A percentile compares a stretch with the other conserved stretches of the same genome.
These are phyloP conservation scores for Calocybe indica DNA, from an alignment of 768 basidiomycete genomes.

Conservation along the genomic window DNA sequence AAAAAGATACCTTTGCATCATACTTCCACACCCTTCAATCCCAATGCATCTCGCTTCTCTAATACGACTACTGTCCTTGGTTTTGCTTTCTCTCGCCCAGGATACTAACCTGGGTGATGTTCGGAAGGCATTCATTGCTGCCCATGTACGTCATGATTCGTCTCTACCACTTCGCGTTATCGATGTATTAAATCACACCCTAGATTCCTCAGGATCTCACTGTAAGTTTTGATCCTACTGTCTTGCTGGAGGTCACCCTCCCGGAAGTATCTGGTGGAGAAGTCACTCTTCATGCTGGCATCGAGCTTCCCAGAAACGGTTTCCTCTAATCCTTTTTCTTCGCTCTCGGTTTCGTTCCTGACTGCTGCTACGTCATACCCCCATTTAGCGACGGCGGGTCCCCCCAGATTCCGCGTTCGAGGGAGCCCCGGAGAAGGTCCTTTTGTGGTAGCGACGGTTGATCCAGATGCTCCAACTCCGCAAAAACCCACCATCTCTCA, in stretches of 20 bases:
- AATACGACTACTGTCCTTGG: conserved; percentile 1
- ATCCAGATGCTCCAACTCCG: conserved; percentile 49
- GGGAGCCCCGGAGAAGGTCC: conserved; percentile 26
- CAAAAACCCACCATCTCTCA: conserved; percentile 34
- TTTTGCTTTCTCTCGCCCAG: conserved; percentile 15
- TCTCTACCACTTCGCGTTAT: neutral
- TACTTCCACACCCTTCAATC: neutral
- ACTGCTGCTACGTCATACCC: neutral
- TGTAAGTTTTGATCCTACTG: conserved; percentile 17
- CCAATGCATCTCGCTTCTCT: conserved; percentile 2
- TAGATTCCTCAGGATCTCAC: conserved; percentile 16
- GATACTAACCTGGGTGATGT: conserved; percentile 22
- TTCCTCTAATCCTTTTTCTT: neutral
- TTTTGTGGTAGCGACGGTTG: conserved; percentile 40
- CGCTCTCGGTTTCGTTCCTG: neutral
- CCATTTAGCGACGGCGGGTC: conserved; percentile 29
- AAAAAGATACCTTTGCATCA: neutral
- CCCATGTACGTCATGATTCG: conserved; percentile 15
- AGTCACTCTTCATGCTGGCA: conserved; percentile 20
- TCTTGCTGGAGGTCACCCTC: conserved; percentile 20
- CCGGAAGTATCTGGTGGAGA: conserved; percentile 13
- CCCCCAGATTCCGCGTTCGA: conserved; percentile 25
- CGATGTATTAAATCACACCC: neutral
- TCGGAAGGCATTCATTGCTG: conserved; percentile 21
- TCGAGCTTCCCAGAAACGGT: conserved; percentile 13